Conservation (phyloP, 768 basidiomycete species). For the Mycena epipterygia region DNA sequence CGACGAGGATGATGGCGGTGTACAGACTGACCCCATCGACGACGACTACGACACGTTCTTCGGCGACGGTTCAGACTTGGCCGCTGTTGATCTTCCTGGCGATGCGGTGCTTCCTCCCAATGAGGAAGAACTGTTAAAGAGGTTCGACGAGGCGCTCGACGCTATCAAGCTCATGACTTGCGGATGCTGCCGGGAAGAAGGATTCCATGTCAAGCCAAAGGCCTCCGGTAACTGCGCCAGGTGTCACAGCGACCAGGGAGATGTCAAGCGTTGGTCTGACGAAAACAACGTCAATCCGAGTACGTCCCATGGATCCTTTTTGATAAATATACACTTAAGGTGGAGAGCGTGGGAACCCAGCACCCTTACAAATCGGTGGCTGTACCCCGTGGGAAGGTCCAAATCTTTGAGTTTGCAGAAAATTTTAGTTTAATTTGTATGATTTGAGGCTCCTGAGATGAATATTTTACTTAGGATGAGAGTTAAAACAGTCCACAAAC, state of each 20-base stretch:
- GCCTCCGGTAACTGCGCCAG: background rate
- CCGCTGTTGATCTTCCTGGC: background rate
- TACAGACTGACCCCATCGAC: background rate
- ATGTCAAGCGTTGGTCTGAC: conserved; percentile 7
- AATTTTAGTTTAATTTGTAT: no score
- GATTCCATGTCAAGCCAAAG: conserved; percentile 15
- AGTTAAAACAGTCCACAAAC: no score
- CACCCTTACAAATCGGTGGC: no score
- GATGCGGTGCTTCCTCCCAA: background rate
- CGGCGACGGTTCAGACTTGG: background rate
- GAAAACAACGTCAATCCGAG: conserved; percentile 20
- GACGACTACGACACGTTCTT: conserved; percentile 8
- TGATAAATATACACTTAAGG: background rate
- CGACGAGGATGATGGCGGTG: conserved; percentile 4
- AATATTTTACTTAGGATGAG: no score
- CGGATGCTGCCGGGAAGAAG: conserved; percentile 15
- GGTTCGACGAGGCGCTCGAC: background rate
- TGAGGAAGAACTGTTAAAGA: background rate
- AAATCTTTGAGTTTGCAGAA: no score
- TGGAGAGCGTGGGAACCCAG: conserved; percentile 12
- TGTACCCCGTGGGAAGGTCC: no score
- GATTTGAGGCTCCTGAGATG: no score
- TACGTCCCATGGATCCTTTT: background rate
- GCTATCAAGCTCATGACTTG: background rate
- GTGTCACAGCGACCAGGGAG: background rate